Conservation (phyloP, 106 monocot genomes). For the Phalaenopsis equestris region DNA sequence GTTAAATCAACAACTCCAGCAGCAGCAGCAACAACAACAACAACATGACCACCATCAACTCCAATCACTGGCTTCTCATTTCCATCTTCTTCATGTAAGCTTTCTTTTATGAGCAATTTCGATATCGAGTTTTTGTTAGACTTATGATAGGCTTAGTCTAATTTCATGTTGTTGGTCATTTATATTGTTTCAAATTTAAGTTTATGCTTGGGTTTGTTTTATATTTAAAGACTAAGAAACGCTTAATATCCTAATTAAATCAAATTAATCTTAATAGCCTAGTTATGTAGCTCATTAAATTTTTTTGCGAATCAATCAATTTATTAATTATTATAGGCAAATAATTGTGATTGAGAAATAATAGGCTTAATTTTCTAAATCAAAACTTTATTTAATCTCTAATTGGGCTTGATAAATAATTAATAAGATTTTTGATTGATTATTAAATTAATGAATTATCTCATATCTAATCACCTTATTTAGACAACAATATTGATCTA, state of each 20-base stretch:
- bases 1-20: background rate
- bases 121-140: background rate
- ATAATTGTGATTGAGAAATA: no score
- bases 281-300: no score
- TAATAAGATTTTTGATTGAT: no score
- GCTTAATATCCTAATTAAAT: background rate
- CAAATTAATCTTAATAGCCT: background rate
- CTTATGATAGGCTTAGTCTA: background rate
- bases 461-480: no score
- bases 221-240: background rate
- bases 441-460: no score
- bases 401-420: no score
- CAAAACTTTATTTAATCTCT: no score
- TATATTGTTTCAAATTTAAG: background rate
- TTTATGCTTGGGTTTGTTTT: background rate
- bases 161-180: background rate
- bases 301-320: no score
- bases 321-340: no score
- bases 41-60: conserved; percentile 36
- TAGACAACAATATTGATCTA: no score
- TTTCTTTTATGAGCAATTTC: background rate
- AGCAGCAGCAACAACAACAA: no score
- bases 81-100: conserved; percentile 41
- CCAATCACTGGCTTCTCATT: conserved; percentile 44
- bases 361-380: no score